Evolutionary conservation across 1,284 basidiomycete species (phyloP).

Genomic region (Heterobasidion occidentale): DNA sequence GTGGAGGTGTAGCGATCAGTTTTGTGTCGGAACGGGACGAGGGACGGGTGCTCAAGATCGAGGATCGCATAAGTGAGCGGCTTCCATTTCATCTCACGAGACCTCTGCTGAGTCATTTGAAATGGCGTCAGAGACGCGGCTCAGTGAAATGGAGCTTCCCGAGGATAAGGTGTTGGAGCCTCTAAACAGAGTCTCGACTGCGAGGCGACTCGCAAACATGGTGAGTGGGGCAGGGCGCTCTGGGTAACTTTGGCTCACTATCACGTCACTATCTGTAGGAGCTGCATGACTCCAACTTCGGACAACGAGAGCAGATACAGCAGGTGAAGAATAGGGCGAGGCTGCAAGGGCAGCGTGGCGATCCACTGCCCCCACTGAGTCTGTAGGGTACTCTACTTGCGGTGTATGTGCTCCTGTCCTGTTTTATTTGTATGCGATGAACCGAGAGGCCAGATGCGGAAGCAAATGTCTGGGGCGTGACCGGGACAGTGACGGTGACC

Average conservation of each 20-base stretch:
- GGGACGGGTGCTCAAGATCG: constrained; percentile 76
- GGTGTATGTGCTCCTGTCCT: too few species aligned
- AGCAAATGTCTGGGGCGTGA: too few species aligned
- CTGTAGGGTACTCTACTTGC: too few species aligned
- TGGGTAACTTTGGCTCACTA: too few species aligned
- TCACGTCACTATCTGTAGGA: constrained; percentile 40
- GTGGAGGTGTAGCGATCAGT: constrained; percentile 84
- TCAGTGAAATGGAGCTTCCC: constrained; percentile 67
- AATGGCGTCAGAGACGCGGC: constrained; percentile 48
- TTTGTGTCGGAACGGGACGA: constrained; percentile 95
- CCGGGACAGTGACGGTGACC: too few species aligned
- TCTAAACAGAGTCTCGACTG: constrained; percentile 84
- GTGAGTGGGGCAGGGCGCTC: constrained; percentile 33
- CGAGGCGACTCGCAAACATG: constrained; percentile 92
- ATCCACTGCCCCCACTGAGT: too few species aligned
- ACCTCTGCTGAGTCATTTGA: neutral
- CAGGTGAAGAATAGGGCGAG: constrained; percentile 47
- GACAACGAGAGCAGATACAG: constrained; percentile 79
- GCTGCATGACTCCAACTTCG: constrained; percentile 88
- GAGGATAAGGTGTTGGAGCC: constrained; percentile 84
- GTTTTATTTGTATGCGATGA: constrained; percentile 8
- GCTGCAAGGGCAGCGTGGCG: constrained; percentile 14
- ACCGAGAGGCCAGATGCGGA: neutral
- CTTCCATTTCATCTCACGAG: constrained; percentile 9
- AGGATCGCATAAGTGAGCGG: constrained; percentile 73